These are phyloP conservation scores for Agarophyton chilense DNA, from an alignment of 23 red algal genomes.

Conservation along the genomic window DNA sequence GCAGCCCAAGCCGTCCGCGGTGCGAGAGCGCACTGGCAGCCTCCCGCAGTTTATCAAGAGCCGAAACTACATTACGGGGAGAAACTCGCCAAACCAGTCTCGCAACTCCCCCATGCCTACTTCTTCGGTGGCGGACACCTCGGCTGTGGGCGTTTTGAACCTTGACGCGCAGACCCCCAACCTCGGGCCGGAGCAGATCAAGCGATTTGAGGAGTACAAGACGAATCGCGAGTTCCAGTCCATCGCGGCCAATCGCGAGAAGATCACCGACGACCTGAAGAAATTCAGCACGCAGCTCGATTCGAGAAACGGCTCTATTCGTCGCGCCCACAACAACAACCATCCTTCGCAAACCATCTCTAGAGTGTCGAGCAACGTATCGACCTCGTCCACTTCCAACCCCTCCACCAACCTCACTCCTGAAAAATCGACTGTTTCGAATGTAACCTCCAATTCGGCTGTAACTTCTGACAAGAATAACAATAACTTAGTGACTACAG, in stretches of 20 bases:
- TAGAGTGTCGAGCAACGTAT: slow-evolving; percentile 28
- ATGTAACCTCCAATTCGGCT: not conserved
- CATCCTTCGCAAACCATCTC: slow-evolving; percentile 8
- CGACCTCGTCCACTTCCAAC: slow-evolving; percentile 8
- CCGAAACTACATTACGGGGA: slow-evolving; percentile 37
- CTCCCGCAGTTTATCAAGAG: slow-evolving; percentile 51
- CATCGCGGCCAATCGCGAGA: slow-evolving; percentile 64
- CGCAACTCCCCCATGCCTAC: slow-evolving; percentile 58
- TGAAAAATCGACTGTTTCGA: not conserved
- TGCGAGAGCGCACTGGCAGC: slow-evolving; percentile 28
- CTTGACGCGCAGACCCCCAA: slow-evolving; percentile 66
- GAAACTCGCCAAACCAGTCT: slow-evolving; percentile 55
- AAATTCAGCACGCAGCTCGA: slow-evolving; percentile 62
- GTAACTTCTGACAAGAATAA: slow-evolving; percentile 18
- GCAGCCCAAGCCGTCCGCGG: slow-evolving; percentile 1
- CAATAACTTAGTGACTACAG: not conserved
- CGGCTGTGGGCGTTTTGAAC: slow-evolving; percentile 52
- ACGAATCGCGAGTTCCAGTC: slow-evolving; percentile 67
- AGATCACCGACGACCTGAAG: slow-evolving; percentile 60
- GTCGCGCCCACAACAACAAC: slow-evolving; percentile 9
- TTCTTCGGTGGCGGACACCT: slow-evolving; percentile 38
- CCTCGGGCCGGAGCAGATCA: slow-evolving; percentile 67
- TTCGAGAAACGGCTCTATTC: slow-evolving; percentile 46
- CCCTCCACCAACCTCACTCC: not conserved
- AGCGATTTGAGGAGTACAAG: slow-evolving; percentile 71